Evolutionary conservation across 208 protist species (phyloP).

Genomic region (Trypanosoma vivax): DNA sequence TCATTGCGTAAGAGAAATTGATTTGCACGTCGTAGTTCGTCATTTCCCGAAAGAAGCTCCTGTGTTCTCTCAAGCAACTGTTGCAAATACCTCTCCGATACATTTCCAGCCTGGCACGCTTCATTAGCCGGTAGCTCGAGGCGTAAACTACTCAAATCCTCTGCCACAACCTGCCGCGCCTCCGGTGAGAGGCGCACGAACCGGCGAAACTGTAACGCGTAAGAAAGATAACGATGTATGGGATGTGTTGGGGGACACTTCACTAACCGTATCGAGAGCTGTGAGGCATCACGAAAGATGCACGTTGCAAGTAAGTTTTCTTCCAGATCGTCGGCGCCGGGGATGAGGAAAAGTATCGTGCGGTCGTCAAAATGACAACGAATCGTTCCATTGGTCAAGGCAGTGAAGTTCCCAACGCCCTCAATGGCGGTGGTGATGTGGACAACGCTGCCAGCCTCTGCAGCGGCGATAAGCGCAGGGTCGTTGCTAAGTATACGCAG

Average conservation of each 20-base stretch:
- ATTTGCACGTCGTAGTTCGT: constrained; percentile 29
- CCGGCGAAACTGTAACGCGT: constrained; percentile 64
- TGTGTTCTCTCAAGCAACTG: constrained; percentile 12
- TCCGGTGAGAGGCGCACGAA: constrained; percentile 24
- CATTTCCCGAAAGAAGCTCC: constrained; percentile 28
- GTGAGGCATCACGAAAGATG: constrained; percentile 61
- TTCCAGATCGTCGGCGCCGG: constrained; percentile 55
- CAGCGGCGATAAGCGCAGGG: constrained; percentile 7
- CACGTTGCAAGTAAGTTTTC: constrained; percentile 44
- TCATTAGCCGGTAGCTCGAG: constrained; percentile 15
- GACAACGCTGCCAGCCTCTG: constrained; percentile 27
- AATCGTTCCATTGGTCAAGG: constrained; percentile 71
- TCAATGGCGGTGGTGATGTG: constrained; percentile 64
- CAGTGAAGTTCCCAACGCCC: constrained; percentile 69
- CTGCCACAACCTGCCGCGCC: neutral
- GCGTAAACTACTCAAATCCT: constrained; percentile 4
- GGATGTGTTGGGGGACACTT: constrained; percentile 45
- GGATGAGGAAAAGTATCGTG: constrained; percentile 64
- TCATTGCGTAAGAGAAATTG: constrained; percentile 23
- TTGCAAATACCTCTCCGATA: constrained; percentile 9
- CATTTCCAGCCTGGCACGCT: constrained; percentile 10
- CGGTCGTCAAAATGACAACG: constrained; percentile 78
- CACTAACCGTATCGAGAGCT: constrained; percentile 44
- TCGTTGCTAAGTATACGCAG: constrained; percentile 15
- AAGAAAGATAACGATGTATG: constrained; percentile 55